A percentile compares a stretch with the other conserved stretches of the same genome.
phyloP scores from a whole-genome alignment of 169 alveolate species.

The Plasmodium malariae region DNA sequence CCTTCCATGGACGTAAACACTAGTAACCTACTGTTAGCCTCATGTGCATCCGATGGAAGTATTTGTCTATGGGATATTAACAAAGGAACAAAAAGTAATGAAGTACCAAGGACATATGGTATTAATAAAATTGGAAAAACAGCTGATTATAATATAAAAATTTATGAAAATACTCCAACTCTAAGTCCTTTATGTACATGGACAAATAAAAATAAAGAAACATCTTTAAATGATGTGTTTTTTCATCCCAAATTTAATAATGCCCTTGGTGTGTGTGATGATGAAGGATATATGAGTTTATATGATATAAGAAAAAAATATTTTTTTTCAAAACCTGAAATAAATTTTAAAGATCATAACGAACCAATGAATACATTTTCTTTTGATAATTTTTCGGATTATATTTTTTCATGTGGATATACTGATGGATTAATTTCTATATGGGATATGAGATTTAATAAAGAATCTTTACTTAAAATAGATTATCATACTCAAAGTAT shows the following conservation, averaged over 20 bases:
- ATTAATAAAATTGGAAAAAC: slow-evolving; percentile 58
- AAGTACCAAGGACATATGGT: slow-evolving; percentile 76
- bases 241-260: slow-evolving; percentile 72
- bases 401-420: slow-evolving; percentile 77
- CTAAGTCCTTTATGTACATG: slow-evolving; percentile 54
- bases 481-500: slow-evolving; percentile 83
- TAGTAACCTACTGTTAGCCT: slow-evolving; percentile 84
- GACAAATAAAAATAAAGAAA: slow-evolving; percentile 37
- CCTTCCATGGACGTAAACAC: slow-evolving; percentile 79
- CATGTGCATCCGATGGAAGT: slow-evolving; percentile 93
- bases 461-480: slow-evolving; percentile 66
- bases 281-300: slow-evolving; percentile 61
- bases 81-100: slow-evolving; percentile 65
- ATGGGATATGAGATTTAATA: slow-evolving; percentile 81
- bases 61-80: slow-evolving; percentile 94
- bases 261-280: slow-evolving; percentile 59
- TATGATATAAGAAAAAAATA: slow-evolving; percentile 50
- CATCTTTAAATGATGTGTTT: slow-evolving; percentile 62
- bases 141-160: slow-evolving; percentile 52
- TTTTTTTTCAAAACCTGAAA: slow-evolving; percentile 51
- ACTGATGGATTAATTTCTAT: slow-evolving; percentile 79
- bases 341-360: slow-evolving; percentile 47
- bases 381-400: slow-evolving; percentile 78
- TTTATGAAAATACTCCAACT: slow-evolving; percentile 54
- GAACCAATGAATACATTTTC: slow-evolving; percentile 76